A percentile compares a stretch with the other conserved stretches of the same genome.
Evolutionary conservation across 148 eudicot genomes (phyloP).

Genomic region (Euryodendron excelsum): DNA sequence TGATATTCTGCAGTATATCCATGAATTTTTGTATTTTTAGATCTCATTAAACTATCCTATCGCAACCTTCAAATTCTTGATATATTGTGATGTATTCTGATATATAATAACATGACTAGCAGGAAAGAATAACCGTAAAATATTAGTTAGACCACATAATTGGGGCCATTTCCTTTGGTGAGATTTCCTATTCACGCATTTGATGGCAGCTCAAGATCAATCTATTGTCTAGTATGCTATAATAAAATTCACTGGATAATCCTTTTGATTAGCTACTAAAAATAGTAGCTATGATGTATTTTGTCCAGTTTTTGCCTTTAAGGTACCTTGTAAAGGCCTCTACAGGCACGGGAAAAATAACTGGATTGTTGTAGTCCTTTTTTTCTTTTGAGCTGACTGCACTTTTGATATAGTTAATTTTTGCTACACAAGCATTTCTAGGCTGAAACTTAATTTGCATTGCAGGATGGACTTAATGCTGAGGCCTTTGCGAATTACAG

Average conservation of each 20-base stretch:
- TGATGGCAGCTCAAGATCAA: neutral
- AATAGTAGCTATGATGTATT: neutral
- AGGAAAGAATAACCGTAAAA: neutral
- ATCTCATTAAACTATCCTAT: no score
- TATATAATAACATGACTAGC: no score
- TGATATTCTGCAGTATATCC: no score
- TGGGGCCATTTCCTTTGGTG: neutral
- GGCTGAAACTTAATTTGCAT: slow-evolving; percentile 9
- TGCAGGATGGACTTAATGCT: slow-evolving; percentile 74
- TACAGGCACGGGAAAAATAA: neutral
- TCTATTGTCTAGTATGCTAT: neutral
- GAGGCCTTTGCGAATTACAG: slow-evolving; percentile 71
- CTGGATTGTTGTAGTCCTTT: neutral
- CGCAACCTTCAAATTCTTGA: no score
- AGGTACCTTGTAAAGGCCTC: neutral
- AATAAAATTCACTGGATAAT: neutral
- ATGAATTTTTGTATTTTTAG: no score
- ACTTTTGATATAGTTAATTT: neutral
- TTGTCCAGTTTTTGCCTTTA: neutral
- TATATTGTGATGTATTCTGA: no score
- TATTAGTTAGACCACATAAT: neutral
- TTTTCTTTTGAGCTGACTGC: neutral
- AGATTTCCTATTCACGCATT: neutral
- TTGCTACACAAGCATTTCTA: neutral
- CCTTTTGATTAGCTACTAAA: neutral